These are phyloP conservation scores for Chrysanthemum seticuspe DNA, from an alignment of 129 eudicot genomes.

Conservation along the genomic window DNA sequence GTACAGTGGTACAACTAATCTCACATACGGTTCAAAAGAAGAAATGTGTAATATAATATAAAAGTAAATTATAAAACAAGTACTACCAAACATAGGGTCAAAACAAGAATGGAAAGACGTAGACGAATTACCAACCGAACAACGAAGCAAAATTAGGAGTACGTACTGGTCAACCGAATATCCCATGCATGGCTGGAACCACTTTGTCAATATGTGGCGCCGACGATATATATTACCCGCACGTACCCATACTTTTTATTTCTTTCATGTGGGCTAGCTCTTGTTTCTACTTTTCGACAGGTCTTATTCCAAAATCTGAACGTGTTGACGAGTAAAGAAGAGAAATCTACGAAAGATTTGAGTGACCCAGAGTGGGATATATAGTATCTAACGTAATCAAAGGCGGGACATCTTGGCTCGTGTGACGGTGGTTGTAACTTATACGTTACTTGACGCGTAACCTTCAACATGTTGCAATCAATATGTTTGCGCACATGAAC, in stretches of 20 bases:
- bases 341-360: too few relatives aligned
- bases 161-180: neutral
- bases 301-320: neutral
- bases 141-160: slow-evolving; percentile 13
- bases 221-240: slow-evolving; percentile 26
- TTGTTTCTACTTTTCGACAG: neutral
- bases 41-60: too few relatives aligned
- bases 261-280: neutral
- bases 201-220: slow-evolving; percentile 21
- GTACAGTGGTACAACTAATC: too few relatives aligned
- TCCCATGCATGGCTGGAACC: slow-evolving; percentile 15
- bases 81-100: too few relatives aligned
- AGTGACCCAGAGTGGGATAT: too few relatives aligned
- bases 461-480: neutral
- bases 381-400: too few relatives aligned
- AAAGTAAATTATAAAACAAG: too few relatives aligned
- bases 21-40: too few relatives aligned
- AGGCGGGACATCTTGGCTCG: too few relatives aligned
- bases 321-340: too few relatives aligned
- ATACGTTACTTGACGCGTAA: too few relatives aligned
- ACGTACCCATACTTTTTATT: slow-evolving; percentile 29
- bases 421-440: too few relatives aligned
- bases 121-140: slow-evolving; percentile 16
- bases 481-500: neutral
- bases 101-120: slow-evolving; percentile 2